Conservation (phyloP, 805 yeast genomes). For the Candida pini region DNA sequence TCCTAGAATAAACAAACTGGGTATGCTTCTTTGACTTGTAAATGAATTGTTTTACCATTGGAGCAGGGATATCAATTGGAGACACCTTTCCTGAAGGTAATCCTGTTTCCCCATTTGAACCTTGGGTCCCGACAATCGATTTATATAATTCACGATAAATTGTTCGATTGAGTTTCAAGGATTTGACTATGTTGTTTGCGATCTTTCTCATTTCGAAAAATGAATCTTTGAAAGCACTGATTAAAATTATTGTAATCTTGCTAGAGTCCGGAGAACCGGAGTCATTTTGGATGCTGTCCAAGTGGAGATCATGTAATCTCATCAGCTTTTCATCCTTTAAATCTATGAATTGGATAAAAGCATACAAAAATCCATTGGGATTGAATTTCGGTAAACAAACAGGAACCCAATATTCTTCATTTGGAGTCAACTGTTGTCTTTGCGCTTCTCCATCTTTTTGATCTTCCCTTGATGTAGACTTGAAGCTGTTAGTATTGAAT, state of each 20-base stretch:
- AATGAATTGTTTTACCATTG: constrained; percentile 68
- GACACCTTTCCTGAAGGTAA: constrained; percentile 34
- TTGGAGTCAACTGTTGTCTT: constrained; percentile 22
- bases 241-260: constrained; percentile 38
- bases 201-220: constrained; percentile 70
- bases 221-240: constrained; percentile 68
- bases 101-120: constrained; percentile 22
- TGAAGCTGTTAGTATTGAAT: constrained; percentile 48
- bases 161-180: constrained; percentile 33
- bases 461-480: constrained; percentile 27
- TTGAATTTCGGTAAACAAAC: constrained; percentile 89
- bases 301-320: constrained; percentile 24
- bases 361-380: constrained; percentile 78
- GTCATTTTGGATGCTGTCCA: constrained; percentile 11
- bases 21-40: constrained; percentile 66
- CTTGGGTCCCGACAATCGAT: constrained; percentile 26
- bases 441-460: constrained; percentile 12
- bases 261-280: constrained; percentile 16
- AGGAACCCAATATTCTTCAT: constrained; percentile 89
- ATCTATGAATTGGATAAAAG: constrained; percentile 62
- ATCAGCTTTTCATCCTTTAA: constrained; percentile 27
- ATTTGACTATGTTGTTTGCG: constrained; percentile 45
- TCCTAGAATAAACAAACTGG: constrained; percentile 43
- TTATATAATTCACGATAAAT: constrained; percentile 24
- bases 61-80: constrained; percentile 50